Conservation (phyloP, 2,329 filamentous ascomycete genomes). For the Ilyonectria destructans region DNA sequence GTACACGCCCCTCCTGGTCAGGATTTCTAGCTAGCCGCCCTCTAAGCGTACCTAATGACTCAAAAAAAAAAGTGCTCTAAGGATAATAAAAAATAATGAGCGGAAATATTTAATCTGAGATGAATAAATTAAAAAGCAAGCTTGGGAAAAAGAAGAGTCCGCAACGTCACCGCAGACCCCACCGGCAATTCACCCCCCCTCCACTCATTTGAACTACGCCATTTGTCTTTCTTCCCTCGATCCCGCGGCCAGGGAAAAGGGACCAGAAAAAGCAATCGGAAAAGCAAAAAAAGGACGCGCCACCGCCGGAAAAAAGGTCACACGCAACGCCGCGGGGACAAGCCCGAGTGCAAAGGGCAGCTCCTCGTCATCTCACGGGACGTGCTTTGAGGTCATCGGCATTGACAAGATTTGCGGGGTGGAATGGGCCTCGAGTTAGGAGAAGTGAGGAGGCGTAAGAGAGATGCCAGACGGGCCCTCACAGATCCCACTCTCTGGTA, state of each 20-base stretch:
- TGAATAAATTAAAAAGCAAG: constrained; percentile 6
- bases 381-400: constrained; percentile 11
- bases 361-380: constrained; percentile 22
- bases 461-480: background rate
- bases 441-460: background rate
- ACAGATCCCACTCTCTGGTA: constrained; percentile 13
- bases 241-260: constrained; percentile 17
- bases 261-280: constrained; percentile 17
- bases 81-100: background rate
- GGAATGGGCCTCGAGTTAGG: background rate
- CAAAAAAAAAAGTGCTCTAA: constrained; percentile 8
- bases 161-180: constrained; percentile 10
- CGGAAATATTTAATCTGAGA: background rate
- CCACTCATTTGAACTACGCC: background rate
- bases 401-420: constrained; percentile 8
- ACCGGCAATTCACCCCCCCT: background rate
- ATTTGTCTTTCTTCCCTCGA: constrained; percentile 22
- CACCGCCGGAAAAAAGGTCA: constrained; percentile 28
- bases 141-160: background rate
- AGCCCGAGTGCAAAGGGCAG: constrained; percentile 1
- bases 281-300: constrained; percentile 11
- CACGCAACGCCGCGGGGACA: constrained; percentile 27
- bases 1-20: constrained; percentile 20
- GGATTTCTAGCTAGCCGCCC: constrained; percentile 15
- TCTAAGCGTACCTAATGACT: constrained; percentile 20